Evolutionary conservation across 805 yeast genomes (phyloP).

Genomic region (Candida sakaeoensis): DNA sequence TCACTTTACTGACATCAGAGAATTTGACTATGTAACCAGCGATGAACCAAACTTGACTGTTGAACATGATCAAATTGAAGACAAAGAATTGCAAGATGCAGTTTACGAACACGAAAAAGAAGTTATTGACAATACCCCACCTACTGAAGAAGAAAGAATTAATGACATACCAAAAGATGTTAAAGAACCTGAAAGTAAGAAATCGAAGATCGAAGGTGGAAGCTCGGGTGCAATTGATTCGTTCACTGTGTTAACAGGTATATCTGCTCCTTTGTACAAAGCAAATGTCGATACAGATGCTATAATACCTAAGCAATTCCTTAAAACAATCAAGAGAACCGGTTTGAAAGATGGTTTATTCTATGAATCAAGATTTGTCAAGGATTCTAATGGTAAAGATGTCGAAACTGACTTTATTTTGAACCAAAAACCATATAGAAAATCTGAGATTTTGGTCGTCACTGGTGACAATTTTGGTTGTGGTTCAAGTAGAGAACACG

Average conservation of each 20-base stretch:
- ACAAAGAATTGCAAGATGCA: conserved; percentile 61
- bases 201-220: conserved; percentile 11
- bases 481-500: conserved; percentile 99
- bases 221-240: conserved; percentile 58
- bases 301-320: conserved; percentile 96
- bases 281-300: conserved; percentile 98
- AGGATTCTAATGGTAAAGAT: conserved; percentile 68
- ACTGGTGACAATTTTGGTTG: conserved; percentile 98
- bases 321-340: conserved; percentile 96
- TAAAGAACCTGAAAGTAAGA: conserved; percentile 24
- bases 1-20: conserved; percentile 86
- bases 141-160: conserved; percentile 52
- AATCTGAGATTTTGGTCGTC: conserved; percentile 80
- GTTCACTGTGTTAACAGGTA: conserved; percentile 72
- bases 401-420: conserved; percentile 85
- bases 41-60: conserved; percentile 59
- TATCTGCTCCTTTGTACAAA: conserved; percentile 91
- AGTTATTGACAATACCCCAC: conserved; percentile 52
- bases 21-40: conserved; percentile 57
- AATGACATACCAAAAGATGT: conserved; percentile 59
- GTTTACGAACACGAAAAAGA: conserved; percentile 70
- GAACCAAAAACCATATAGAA: conserved; percentile 78
- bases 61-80: conserved; percentile 36
- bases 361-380: conserved; percentile 77
- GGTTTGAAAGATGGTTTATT: conserved; percentile 87